Evolutionary conservation across 2,329 filamentous ascomycete genomes (phyloP).

Genomic region (Cladorrhinum sp.): DNA sequence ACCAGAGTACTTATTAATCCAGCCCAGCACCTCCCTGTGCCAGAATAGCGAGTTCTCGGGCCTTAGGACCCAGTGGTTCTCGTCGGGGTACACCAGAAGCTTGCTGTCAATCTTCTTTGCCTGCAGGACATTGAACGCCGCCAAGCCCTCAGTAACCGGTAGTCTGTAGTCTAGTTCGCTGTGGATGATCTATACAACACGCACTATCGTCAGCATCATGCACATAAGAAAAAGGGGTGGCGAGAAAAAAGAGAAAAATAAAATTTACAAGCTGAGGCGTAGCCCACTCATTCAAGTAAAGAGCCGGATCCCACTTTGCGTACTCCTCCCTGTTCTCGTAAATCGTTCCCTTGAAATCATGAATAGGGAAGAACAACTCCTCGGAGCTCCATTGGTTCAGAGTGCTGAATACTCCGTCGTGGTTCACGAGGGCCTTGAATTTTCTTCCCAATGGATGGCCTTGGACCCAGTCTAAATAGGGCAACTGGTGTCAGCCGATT

Average conservation of each 20-base stretch:
- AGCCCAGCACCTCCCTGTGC: slow-evolving; percentile 81
- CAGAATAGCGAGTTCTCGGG: slow-evolving; percentile 88
- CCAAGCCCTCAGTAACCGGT: slow-evolving; percentile 78
- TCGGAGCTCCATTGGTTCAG: slow-evolving; percentile 63
- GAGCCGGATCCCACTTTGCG: slow-evolving; percentile 67
- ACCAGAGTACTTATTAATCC: slow-evolving; percentile 64
- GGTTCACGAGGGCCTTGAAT: slow-evolving; percentile 84
- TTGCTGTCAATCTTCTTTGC: slow-evolving; percentile 70
- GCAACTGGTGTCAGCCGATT: not conserved
- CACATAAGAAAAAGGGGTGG: not conserved
- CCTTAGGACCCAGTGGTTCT: slow-evolving; percentile 78
- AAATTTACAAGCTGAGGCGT: slow-evolving; percentile 76
- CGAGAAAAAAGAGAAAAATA: not conserved
- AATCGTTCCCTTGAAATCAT: slow-evolving; percentile 62
- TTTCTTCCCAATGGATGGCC: slow-evolving; percentile 77
- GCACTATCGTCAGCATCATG: not conserved
- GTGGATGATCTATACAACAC: slow-evolving; percentile 59
- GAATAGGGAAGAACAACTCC: slow-evolving; percentile 68
- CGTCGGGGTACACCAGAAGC: slow-evolving; percentile 78
- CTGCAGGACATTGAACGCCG: slow-evolving; percentile 84
- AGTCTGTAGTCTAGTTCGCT: slow-evolving; percentile 87
- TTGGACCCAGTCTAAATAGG: slow-evolving; percentile 72
- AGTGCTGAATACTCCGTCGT: slow-evolving; percentile 81
- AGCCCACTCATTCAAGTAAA: slow-evolving; percentile 66
- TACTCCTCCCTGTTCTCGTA: slow-evolving; percentile 63